Conservation (phyloP, 2,329 filamentous ascomycete species). For the Fusarium marasasianum region DNA sequence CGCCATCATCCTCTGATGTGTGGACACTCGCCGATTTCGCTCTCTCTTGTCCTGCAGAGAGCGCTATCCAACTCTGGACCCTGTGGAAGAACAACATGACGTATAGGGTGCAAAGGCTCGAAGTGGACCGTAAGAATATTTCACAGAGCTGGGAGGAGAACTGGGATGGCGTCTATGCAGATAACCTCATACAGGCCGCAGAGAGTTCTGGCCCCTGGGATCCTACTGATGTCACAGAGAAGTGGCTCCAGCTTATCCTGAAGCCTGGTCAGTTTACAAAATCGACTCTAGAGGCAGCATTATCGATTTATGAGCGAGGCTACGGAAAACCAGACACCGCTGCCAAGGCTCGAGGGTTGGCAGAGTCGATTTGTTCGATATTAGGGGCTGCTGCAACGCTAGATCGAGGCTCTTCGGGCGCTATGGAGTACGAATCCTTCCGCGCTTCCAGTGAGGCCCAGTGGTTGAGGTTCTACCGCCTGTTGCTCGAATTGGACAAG, state of each 20-base stretch:
- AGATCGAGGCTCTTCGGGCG: constrained; percentile 67
- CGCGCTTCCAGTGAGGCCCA: constrained; percentile 78
- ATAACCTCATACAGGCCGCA: constrained; percentile 63
- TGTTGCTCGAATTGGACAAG: constrained; percentile 86
- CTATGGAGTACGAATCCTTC: constrained; percentile 80
- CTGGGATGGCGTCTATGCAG: constrained; percentile 76
- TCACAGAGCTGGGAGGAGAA: constrained; percentile 68
- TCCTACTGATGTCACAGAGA: constrained; percentile 76
- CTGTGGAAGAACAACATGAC: constrained; percentile 87
- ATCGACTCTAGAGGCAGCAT: constrained; percentile 82
- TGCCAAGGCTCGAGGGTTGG: constrained; percentile 65
- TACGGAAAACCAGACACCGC: constrained; percentile 51
- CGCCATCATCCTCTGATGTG: constrained; percentile 75
- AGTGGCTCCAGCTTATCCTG: constrained; percentile 87
- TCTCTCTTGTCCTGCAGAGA: constrained; percentile 65
- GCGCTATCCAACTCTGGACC: constrained; percentile 73
- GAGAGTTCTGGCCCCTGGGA: constrained; percentile 71
- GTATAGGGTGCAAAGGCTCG: constrained; percentile 77
- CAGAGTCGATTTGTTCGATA: constrained; percentile 79
- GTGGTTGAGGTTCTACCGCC: constrained; percentile 89
- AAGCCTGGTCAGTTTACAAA: constrained; percentile 83
- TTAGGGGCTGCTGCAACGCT: constrained; percentile 76
- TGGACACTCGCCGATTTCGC: constrained; percentile 85
- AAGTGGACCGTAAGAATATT: constrained; percentile 74
- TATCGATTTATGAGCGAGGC: constrained; percentile 81